These are phyloP conservation scores for Fusarium robinianum DNA, from an alignment of 2,329 filamentous ascomycete genomes.

Conservation along the genomic window DNA sequence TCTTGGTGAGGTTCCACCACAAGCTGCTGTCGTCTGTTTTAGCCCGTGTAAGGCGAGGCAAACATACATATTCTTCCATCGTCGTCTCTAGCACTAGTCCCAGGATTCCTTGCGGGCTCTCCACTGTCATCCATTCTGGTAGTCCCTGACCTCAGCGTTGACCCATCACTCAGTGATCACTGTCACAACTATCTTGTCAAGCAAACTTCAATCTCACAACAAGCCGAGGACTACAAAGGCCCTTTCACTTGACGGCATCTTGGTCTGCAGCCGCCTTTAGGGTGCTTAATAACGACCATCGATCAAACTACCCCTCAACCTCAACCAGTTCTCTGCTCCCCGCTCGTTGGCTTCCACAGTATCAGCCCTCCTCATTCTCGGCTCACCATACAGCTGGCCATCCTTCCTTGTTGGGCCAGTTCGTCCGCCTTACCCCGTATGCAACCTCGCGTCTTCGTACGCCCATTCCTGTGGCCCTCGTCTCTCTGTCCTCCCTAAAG, in stretches of 20 bases:
- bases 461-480: constrained; percentile 26
- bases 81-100: constrained; percentile 23
- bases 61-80: constrained; percentile 30
- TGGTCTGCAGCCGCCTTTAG: constrained; percentile 1
- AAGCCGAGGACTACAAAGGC: background rate
- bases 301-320: background rate
- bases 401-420: constrained; percentile 13
- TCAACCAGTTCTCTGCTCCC: background rate
- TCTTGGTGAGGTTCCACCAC: constrained; percentile 31
- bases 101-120: constrained; percentile 12
- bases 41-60: constrained; percentile 38
- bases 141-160: constrained; percentile 1
- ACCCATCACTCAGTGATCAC: background rate
- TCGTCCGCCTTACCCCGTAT: constrained; percentile 25
- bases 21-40: constrained; percentile 35
- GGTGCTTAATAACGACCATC: constrained; percentile 6
- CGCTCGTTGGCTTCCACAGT: constrained; percentile 4
- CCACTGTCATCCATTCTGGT: constrained; percentile 4
- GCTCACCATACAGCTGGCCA: constrained; percentile 19
- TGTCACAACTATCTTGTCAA: constrained; percentile 8
- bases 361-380: constrained; percentile 8
- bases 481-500: constrained; percentile 30
- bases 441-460: constrained; percentile 37
- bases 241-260: constrained; percentile 2
- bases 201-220: constrained; percentile 18